A percentile compares a stretch with the other conserved stretches of the same genome.
phyloP scores from a whole-genome alignment of 2,329 filamentous ascomycete genomes.

The Dactylellina cionopaga region DNA sequence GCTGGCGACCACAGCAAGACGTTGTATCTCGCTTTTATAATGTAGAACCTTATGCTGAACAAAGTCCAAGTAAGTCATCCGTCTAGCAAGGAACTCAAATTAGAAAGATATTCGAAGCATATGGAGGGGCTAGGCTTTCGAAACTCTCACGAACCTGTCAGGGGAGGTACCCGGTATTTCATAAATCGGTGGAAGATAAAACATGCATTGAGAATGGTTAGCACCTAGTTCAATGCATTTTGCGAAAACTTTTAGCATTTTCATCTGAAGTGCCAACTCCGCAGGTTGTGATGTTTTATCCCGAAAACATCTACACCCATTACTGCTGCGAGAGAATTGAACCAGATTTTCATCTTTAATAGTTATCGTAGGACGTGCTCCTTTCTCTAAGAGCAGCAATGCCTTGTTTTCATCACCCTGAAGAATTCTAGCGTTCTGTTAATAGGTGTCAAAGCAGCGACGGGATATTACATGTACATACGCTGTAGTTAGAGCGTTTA shows the following conservation, averaged over 20 bases:
- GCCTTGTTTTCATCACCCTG: conserved; percentile 66
- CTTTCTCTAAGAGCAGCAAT: conserved; percentile 71
- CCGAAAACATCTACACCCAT: no score
- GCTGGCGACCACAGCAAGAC: neutral
- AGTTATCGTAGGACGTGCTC: conserved; percentile 69
- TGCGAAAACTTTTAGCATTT: conserved; percentile 65
- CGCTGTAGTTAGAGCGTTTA: conserved; percentile 3
- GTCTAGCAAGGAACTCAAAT: conserved; percentile 27
- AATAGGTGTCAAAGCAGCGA: conserved; percentile 62
- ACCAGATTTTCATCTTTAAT: conserved; percentile 68
- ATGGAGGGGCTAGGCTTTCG: no score
- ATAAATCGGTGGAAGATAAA: no score
- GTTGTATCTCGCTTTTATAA: conserved; percentile 52
- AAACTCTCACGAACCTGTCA: no score
- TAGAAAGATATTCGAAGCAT: no score
- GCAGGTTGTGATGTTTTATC: conserved; percentile 73
- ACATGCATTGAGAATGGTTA: conserved; percentile 72
- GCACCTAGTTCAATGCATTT: conserved; percentile 72
- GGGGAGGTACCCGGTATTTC: no score
- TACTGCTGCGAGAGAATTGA: no score
- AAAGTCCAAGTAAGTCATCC: conserved; percentile 48
- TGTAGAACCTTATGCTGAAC: conserved; percentile 59
- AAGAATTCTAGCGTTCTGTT: conserved; percentile 64
- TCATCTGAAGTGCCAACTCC: conserved; percentile 68
- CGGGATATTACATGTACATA: neutral